phyloP scores from a whole-genome alignment of 257 asterid genomes.

The Jacaranda mimosifolia region DNA sequence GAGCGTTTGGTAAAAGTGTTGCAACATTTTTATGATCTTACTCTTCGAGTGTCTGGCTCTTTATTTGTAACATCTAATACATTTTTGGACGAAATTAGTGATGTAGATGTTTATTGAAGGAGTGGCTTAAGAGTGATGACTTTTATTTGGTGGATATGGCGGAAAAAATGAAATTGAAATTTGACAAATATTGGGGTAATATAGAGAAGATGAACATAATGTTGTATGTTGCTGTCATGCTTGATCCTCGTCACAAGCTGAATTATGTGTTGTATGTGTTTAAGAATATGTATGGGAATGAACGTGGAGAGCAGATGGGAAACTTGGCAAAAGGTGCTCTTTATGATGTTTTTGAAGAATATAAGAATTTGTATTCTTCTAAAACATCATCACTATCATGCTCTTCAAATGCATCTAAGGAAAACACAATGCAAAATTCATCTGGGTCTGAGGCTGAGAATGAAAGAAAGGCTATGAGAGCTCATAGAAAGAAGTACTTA shows the following conservation, averaged over 20 bases:
- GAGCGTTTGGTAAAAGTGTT: conserved; percentile 17
- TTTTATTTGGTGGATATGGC: too few species aligned
- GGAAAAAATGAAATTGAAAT: too few species aligned
- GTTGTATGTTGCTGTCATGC: neutral
- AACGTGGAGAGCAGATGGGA: neutral
- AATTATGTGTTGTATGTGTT: neutral
- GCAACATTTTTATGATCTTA: neutral
- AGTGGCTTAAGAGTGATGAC: neutral
- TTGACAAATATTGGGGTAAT: conserved; percentile 13
- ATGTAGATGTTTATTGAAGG: conserved; percentile 8
- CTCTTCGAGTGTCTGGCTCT: neutral
- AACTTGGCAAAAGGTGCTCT: conserved; percentile 15
- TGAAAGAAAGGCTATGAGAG: neutral
- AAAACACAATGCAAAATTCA: neutral
- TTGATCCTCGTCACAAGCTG: conserved; percentile 17
- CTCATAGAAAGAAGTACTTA: neutral
- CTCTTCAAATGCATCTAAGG: neutral
- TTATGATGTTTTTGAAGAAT: conserved; percentile 22
- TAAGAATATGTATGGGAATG: conserved; percentile 14
- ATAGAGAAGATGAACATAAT: conserved; percentile 9
- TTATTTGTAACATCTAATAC: neutral
- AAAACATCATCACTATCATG: neutral
- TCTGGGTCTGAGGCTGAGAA: neutral
- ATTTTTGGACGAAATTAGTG: neutral
- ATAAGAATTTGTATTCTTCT: neutral